A percentile compares a stretch with the other conserved stretches of the same genome.
Evolutionary conservation across 176 grass and related monocot genomes (phyloP).

Genomic region (Coix lacrymajobi): DNA sequence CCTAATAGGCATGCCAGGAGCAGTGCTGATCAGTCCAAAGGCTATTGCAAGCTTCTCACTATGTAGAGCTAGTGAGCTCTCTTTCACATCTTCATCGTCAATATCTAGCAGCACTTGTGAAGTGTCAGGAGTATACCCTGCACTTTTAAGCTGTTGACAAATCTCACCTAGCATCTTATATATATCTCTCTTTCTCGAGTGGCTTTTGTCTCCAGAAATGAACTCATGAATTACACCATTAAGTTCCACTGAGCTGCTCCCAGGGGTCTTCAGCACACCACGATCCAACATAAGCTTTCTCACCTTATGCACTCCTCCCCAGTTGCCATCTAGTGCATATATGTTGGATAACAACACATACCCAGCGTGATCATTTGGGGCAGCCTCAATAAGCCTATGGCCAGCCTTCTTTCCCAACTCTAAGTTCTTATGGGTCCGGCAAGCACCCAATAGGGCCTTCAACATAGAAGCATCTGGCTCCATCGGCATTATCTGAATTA

Average conservation of each 20-base stretch:
- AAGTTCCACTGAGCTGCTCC: constrained; percentile 59
- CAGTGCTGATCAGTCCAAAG: constrained; percentile 58
- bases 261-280: constrained; percentile 52
- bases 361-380: constrained; percentile 49
- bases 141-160: constrained; percentile 38
- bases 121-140: constrained; percentile 49
- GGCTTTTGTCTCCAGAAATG: constrained; percentile 53
- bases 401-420: constrained; percentile 51
- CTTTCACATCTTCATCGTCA: constrained; percentile 54
- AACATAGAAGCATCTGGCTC: constrained; percentile 59
- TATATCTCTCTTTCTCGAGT: constrained; percentile 49
- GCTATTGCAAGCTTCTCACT: constrained; percentile 72
- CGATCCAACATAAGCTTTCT: constrained; percentile 56
- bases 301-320: constrained; percentile 49
- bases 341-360: constrained; percentile 71
- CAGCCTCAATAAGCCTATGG: constrained; percentile 50
- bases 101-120: constrained; percentile 66
- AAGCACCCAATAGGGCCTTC: constrained; percentile 60
- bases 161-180: constrained; percentile 57
- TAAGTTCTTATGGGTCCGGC: constrained; percentile 56
- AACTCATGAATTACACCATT: constrained; percentile 66
- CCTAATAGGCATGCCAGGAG: constrained; percentile 42
- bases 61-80: constrained; percentile 59
- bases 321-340: constrained; percentile 60
- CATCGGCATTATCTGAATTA: constrained; percentile 46